Base-by-base conservation (phyloP, 164 flowering plant genomes). In the Dillenia suffruticosa region DNA sequence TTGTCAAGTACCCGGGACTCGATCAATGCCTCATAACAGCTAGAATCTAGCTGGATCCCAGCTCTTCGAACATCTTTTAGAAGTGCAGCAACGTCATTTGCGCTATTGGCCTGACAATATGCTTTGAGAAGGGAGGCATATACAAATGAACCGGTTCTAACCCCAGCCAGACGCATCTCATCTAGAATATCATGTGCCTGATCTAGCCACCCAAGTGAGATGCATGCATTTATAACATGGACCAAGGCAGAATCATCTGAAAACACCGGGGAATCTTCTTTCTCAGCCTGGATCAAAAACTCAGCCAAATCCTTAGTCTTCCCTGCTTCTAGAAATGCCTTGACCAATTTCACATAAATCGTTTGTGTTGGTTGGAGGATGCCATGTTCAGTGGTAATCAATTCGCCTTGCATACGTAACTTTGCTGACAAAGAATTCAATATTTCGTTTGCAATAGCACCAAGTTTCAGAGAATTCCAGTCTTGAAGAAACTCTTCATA, bases 131-230 rank as follows among this genome's bases (percentile, higher is more conserved):
- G 97, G 48, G 89, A 82, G 10, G 83, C 68, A 65, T 88, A 95
- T 17, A 83, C 75, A 16, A 94, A 77, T 13, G 97, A 78, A 54
- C 88, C 71, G 8, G 82, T 68, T 71, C 75, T 82, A 4, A 91
- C 71, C 17, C 96, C 96, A 63, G 88, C 79, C 68, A 85, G 68
- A 51, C 79, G 79, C 96, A 88, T 85, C 77, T 95, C 97, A 68
- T 91, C 99, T 44, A 95, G 84, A 54, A 92, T 76, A 64, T 95
- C 99, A 70, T 89, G 86, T 54, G 97, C 99, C 62, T 82, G 84
- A 67, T 89, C 97, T 60, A 95, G 73, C 96, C 85, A 81, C 46
- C 92, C 92, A 44, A 86, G 82, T 0, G 89, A 81, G 61, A 89
- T 89, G 70, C 97, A 95, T 49, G 90, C 71, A 70, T 85, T 79